Percentiles rank a stretch among this genome's conserved stretches.
phyloP scores from a whole-genome alignment of 257 asterid genomes.

The Salvia miltiorrhiza region DNA sequence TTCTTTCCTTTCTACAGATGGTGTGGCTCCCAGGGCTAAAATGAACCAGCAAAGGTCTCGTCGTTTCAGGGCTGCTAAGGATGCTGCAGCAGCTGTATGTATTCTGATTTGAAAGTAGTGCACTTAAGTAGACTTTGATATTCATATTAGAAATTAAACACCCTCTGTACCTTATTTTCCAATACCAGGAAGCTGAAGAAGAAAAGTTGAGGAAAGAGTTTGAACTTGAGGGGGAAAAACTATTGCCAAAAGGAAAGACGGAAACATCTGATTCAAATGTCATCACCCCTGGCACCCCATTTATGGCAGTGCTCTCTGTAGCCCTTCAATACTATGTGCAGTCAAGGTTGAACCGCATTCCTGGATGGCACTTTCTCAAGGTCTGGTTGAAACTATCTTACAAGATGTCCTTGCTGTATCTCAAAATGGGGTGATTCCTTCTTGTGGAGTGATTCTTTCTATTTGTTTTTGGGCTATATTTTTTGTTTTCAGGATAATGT shows the following conservation, averaged over 20 bases:
- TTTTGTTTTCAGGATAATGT: constrained; percentile 43
- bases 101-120: constrained; percentile 18
- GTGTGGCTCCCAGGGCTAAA: constrained; percentile 99
- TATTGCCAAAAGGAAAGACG: constrained; percentile 59
- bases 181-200: constrained; percentile 82
- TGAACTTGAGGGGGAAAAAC: constrained; percentile 53
- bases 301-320: constrained; percentile 87
- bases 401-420: constrained; percentile 12
- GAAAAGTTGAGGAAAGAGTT: constrained; percentile 69
- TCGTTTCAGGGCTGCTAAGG: constrained; percentile 99
- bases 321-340: constrained; percentile 95
- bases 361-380: constrained; percentile 91
- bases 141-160: constrained; percentile 20
- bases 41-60: constrained; percentile 99
- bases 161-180: constrained; percentile 14
- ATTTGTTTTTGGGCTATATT: constrained; percentile 23
- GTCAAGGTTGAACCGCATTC: constrained; percentile 64
- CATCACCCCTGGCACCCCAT: constrained; percentile 94
- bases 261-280: constrained; percentile 95
- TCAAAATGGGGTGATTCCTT: constrained; percentile 31
- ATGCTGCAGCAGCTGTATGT: constrained; percentile 92
- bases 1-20: constrained; percentile 50
- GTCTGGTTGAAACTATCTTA: constrained; percentile 36
- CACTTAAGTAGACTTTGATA: neutral
- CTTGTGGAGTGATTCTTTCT: constrained; percentile 35